Evolutionary conservation across 164 flowering plant genomes (phyloP).

Genomic region (Piper betle): DNA sequence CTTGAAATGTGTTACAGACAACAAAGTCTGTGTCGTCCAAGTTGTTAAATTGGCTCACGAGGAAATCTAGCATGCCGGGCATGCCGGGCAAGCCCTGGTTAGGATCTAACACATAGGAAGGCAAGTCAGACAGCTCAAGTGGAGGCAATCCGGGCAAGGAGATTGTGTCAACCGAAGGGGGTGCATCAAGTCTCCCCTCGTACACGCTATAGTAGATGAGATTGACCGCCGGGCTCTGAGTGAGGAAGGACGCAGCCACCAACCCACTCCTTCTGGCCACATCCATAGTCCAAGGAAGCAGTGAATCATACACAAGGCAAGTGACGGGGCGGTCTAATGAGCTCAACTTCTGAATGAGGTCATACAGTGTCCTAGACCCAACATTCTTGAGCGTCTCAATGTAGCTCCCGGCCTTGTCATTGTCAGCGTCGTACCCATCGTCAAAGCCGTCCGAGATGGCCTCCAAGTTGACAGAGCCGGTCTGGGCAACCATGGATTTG

Average conservation of each 20-base stretch:
- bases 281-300: not conserved
- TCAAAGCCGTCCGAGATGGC: not conserved
- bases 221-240: not conserved
- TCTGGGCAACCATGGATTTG: not conserved
- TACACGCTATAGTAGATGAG: not conserved
- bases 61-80: not conserved
- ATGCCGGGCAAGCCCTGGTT: not conserved
- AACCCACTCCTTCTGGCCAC: not conserved
- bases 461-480: not conserved
- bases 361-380: not conserved
- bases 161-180: not conserved
- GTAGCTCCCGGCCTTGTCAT: not conserved
- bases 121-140: constrained; percentile 7
- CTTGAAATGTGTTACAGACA: not conserved
- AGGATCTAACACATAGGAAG: constrained; percentile 3
- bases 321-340: not conserved
- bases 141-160: constrained; percentile 16
- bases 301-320: constrained; percentile 1
- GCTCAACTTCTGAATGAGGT: not conserved
- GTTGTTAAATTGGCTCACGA: not conserved
- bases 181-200: not conserved
- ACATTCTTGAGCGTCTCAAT: not conserved
- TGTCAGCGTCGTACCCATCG: not conserved
- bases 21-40: not conserved
- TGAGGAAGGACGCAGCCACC: not conserved